Evolutionary conservation across 1,284 basidiomycete species (phyloP).

Genomic region (Pisolithus thermaeus): DNA sequence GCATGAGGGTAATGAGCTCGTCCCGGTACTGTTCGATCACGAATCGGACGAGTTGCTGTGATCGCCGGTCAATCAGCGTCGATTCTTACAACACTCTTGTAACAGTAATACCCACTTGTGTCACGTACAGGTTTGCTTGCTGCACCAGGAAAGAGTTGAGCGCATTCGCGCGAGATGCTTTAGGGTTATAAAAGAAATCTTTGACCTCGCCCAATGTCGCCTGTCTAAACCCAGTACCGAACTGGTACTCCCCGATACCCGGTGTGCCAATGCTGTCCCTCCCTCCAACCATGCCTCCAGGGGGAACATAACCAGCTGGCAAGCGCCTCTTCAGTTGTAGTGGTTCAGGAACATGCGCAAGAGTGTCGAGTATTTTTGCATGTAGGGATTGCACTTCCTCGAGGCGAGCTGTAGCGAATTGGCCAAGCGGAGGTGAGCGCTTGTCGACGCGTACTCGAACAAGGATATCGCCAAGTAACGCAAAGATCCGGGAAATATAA

Average conservation of each 20-base stretch:
- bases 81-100: background rate
- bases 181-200: conserved; percentile 85
- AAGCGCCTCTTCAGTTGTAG: conserved; percentile 50
- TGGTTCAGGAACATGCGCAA: conserved; percentile 65
- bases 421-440: conserved; percentile 74
- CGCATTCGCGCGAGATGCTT: conserved; percentile 74
- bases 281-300: background rate
- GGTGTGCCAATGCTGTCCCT: background rate
- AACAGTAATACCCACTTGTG: conserved; percentile 50
- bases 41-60: conserved; percentile 83
- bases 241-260: conserved; percentile 35
- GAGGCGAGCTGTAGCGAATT: conserved; percentile 72
- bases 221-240: conserved; percentile 66
- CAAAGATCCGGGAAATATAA: conserved; percentile 81
- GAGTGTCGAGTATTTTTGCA: conserved; percentile 60
- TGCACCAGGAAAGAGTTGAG: conserved; percentile 84
- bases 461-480: conserved; percentile 77
- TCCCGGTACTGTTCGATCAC: conserved; percentile 86
- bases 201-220: conserved; percentile 81
- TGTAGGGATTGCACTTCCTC: conserved; percentile 78
- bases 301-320: background rate
- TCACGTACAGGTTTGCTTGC: conserved; percentile 85
- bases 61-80: background rate
- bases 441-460: conserved; percentile 81
- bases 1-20: conserved; percentile 65